Percentiles rank a stretch among this genome's conserved stretches.
Conservation (phyloP, 306 rosid species). For the Glycine latifolia region DNA sequence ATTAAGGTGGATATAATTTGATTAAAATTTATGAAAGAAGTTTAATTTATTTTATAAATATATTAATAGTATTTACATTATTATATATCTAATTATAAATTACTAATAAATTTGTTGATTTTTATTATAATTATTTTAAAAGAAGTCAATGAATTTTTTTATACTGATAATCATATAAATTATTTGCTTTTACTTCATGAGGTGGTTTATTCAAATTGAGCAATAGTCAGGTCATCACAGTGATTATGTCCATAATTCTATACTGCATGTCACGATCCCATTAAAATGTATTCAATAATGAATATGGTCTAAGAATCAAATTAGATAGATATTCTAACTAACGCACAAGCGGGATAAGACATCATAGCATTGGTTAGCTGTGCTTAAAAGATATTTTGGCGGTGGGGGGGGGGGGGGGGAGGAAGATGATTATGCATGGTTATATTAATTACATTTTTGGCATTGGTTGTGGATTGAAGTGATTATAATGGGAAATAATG, state of each 20-base stretch:
- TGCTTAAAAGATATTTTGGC: not conserved
- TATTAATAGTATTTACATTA: too few relatives aligned
- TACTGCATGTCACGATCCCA: not conserved
- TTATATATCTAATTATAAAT: too few relatives aligned
- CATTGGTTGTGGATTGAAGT: slow-evolving; percentile 11
- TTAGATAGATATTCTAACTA: not conserved
- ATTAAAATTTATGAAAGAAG: too few relatives aligned
- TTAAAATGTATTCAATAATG: not conserved
- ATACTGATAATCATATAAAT: too few relatives aligned
- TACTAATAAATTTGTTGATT: not conserved
- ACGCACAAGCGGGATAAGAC: not conserved
- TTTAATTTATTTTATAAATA: not conserved
- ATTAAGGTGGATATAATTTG: not conserved
- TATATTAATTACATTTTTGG: not conserved
- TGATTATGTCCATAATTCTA: not conserved
- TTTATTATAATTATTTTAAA: not conserved
- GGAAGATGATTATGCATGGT: not conserved
- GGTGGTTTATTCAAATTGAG: not conserved
- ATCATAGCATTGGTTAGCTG: not conserved
- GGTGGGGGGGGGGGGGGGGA: not conserved
- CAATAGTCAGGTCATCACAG: not conserved
- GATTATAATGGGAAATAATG: slow-evolving; percentile 34
- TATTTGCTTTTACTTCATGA: too few relatives aligned
- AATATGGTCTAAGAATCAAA: slow-evolving; percentile 10
- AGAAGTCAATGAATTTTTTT: not conserved